Evolutionary conservation across 2,329 filamentous ascomycete species (phyloP), one percentile per base, ranked within the genome.

Genomic region (Colletotrichum agaves): DNA sequence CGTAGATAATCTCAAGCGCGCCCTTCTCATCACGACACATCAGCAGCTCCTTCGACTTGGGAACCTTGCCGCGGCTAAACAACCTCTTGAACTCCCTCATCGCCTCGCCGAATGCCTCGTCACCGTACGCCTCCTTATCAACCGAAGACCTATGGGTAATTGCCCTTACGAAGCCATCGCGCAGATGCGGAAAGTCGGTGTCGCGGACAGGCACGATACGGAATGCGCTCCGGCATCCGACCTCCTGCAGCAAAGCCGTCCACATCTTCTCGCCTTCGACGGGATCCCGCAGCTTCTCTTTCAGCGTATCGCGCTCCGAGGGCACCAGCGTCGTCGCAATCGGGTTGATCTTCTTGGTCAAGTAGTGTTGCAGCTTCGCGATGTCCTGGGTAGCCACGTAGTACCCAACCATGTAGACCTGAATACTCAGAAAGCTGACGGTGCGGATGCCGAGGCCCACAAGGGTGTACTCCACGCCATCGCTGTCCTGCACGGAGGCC

Each of bases 351-450:
- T 89, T 89, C 75, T 90, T 90, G 69, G 97, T 87, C 33, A 98
- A 85, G 49, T 89, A 87, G 72, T 87, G 85, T 79, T 98, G 95
- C 44, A 99, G 84, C n/a, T 86, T 84, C 4, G 90, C 89, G 67
- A 99, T 89, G 75, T 97, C 94, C 41, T 90, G 83, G 0, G 91
- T 95, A 27, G 94, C 93, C 27, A 98, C 86, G 81, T 99, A 99
- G 73, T 97, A 88, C 15, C 95, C 96, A 0, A 97, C 92, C 17
- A 98, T 92, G 81, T 99, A 99, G 60, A 99, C 96, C 77, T 97
- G 91, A 49, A 99, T 93, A 55, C 88, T 84, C 49, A 98, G 82
- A 78, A 98, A 97, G 23, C 92, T 97, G 35, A 99, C 96, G 1
- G 91, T 94, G 62, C 96, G 88, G 70, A 97, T 90, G 17, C 96